phyloP scores from a whole-genome alignment of 768 basidiomycete species.

The Lactarius sanguifluus region DNA sequence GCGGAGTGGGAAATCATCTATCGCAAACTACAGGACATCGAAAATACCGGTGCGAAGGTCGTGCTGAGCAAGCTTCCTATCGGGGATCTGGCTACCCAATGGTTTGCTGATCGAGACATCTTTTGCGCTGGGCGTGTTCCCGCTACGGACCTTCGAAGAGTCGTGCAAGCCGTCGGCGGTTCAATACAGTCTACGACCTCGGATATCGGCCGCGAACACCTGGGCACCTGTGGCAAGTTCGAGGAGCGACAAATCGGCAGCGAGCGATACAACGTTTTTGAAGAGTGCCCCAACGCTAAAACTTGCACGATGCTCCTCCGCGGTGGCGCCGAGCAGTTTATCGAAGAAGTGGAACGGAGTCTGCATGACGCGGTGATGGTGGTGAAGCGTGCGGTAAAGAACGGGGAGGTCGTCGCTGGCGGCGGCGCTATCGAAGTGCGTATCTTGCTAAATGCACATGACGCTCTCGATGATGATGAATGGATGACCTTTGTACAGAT shows the following conservation, averaged over 20 bases:
- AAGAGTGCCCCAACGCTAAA: conserved; percentile 89
- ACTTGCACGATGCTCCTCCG: conserved; percentile 93
- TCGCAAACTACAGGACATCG: conserved; percentile 93
- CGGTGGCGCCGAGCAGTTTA: conserved; percentile 98
- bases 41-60: conserved; percentile 94
- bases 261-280: conserved; percentile 94
- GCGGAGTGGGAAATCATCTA: conserved; percentile 99
- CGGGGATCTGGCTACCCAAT: conserved; percentile 97
- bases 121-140: conserved; percentile 98
- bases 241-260: conserved; percentile 96
- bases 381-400: conserved; percentile 95
- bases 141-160: conserved; percentile 85
- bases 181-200: conserved; percentile 93
- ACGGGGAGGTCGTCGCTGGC: conserved; percentile 95
- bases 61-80: conserved; percentile 98
- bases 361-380: conserved; percentile 99
- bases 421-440: conserved; percentile 90
- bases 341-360: conserved; percentile 96
- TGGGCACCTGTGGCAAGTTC: conserved; percentile 91
- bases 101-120: conserved; percentile 98
- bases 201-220: conserved; percentile 85
- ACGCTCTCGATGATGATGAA: neutral
- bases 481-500: conserved; percentile 53
- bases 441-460: neutral
- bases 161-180: conserved; percentile 95